Evolutionary conservation across 257 asterid genomes (phyloP).

Genomic region (Prunella vulgaris): DNA sequence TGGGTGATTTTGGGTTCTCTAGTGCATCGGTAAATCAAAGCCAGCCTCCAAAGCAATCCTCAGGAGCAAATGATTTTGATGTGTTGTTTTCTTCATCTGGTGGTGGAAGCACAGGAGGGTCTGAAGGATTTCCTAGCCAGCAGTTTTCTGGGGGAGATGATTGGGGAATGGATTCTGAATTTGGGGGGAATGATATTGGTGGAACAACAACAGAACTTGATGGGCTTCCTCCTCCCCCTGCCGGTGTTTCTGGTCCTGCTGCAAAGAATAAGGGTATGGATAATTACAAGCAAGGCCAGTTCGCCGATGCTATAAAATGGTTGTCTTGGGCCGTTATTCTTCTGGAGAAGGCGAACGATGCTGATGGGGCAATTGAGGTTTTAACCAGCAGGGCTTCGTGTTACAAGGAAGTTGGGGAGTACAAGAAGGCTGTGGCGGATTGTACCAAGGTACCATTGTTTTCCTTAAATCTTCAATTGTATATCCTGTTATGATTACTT

Average conservation of each 20-base stretch:
- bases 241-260: constrained; percentile 63
- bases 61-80: constrained; percentile 54
- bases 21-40: constrained; percentile 26
- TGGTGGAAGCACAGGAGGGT: constrained; percentile 26
- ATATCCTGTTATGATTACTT: neutral
- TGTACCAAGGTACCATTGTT: constrained; percentile 68
- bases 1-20: constrained; percentile 46
- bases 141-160: constrained; percentile 51
- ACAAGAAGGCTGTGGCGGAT: constrained; percentile 99
- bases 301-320: constrained; percentile 93
- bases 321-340: constrained; percentile 62
- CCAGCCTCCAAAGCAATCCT: constrained; percentile 35
- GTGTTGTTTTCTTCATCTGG: constrained; percentile 37
- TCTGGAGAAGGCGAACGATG: constrained; percentile 63
- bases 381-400: constrained; percentile 77
- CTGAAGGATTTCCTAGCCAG: constrained; percentile 32
- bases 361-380: constrained; percentile 38
- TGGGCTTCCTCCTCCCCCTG: constrained; percentile 92
- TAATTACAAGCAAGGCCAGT: constrained; percentile 84
- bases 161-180: constrained; percentile 62
- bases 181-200: constrained; percentile 52
- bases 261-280: constrained; percentile 60
- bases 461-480: neutral
- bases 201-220: constrained; percentile 85
- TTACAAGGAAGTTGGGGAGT: constrained; percentile 97